Percentiles rank a stretch among this genome's conserved stretches.
Evolutionary conservation across 2,329 filamentous ascomycete species (phyloP).

Genomic region (Capronia epimyces): DNA sequence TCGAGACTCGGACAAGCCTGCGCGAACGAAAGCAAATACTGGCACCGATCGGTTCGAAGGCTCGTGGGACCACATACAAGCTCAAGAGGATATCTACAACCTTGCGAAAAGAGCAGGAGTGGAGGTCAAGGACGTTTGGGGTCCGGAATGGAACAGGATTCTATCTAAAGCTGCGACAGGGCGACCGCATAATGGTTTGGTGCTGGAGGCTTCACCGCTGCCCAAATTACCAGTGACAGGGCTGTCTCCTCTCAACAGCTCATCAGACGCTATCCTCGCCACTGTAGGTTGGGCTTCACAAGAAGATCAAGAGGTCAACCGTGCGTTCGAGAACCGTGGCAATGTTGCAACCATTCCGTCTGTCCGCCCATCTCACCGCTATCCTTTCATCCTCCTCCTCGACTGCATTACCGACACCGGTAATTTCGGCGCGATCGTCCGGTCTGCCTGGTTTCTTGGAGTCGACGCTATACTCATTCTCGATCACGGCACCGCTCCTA

Average conservation of each 20-base stretch:
- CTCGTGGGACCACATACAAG: not conserved
- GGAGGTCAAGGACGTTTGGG: constrained; percentile 10
- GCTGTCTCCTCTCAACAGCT: constrained; percentile 49
- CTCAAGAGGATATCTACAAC: constrained; percentile 10
- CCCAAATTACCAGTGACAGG: constrained; percentile 62
- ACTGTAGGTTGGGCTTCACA: constrained; percentile 61
- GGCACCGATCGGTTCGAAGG: not conserved
- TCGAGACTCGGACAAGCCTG: not conserved
- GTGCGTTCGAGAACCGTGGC: constrained; percentile 36
- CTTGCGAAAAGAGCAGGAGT: constrained; percentile 15
- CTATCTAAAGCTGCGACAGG: constrained; percentile 79
- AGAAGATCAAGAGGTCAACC: constrained; percentile 72
- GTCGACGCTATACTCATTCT: constrained; percentile 77
- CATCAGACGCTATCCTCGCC: constrained; percentile 53
- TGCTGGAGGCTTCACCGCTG: constrained; percentile 80
- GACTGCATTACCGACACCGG: constrained; percentile 66
- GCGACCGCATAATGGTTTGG: constrained; percentile 81
- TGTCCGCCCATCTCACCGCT: constrained; percentile 27
- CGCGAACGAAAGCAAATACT: not conserved
- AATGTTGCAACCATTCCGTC: constrained; percentile 13
- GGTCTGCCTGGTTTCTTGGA: constrained; percentile 85
- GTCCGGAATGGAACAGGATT: constrained; percentile 57
- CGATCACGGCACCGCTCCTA: constrained; percentile 63
- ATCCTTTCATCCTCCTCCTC: constrained; percentile 41
- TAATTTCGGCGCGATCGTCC: constrained; percentile 83